Percentiles rank a stretch among this genome's conserved stretches.
Conservation (phyloP, 179 eudicot species). For the Camellia oleifera region DNA sequence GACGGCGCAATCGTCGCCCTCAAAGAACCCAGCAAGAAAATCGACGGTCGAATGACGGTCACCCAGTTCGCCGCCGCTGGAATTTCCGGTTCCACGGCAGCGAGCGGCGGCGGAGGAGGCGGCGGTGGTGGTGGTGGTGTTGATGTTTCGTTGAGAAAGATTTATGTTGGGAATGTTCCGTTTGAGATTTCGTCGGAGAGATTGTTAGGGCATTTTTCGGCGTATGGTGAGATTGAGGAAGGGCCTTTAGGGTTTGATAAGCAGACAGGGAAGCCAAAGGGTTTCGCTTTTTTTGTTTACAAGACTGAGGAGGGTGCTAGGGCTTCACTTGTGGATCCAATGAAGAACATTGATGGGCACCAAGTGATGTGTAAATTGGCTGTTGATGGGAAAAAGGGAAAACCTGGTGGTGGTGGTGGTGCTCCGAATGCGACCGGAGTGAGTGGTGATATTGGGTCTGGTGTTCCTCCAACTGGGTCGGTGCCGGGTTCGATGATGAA, state of each 20-base stretch:
- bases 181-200: conserved; percentile 38
- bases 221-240: conserved; percentile 55
- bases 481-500: conserved; percentile 30
- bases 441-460: conserved; percentile 12
- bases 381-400: conserved; percentile 52
- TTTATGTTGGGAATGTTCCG: conserved; percentile 46
- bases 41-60: conserved; percentile 62
- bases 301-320: conserved; percentile 59
- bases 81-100: conserved; percentile 14
- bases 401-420: conserved; percentile 5
- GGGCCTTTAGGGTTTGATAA: conserved; percentile 70
- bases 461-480: conserved; percentile 12
- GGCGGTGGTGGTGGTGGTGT: neutral
- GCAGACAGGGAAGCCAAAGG: conserved; percentile 47
- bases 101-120: neutral
- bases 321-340: conserved; percentile 47
- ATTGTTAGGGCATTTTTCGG: conserved; percentile 38
- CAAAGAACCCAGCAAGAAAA: conserved; percentile 55
- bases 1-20: conserved; percentile 54
- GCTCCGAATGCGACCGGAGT: neutral
- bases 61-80: conserved; percentile 51
- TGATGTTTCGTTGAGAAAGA: conserved; percentile 39
- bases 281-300: conserved; percentile 60
- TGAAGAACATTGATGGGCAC: conserved; percentile 53
- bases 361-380: conserved; percentile 58